Conservation (phyloP, 2,329 filamentous ascomycete genomes). For the Ophiostoma angusticollis region DNA sequence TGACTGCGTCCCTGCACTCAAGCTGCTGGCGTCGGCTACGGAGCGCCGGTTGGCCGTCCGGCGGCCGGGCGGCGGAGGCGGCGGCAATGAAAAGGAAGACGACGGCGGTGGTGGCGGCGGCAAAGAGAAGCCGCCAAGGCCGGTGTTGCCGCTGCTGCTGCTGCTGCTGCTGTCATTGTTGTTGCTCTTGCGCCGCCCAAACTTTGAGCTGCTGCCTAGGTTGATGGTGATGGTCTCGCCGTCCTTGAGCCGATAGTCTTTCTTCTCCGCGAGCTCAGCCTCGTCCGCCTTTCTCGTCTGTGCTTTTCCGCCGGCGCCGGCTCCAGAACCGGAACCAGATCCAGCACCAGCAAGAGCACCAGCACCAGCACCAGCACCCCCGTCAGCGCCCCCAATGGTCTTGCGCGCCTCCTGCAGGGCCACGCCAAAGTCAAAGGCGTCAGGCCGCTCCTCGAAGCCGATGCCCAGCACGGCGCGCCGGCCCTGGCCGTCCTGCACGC, state of each 20-base stretch:
- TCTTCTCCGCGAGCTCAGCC: conserved; percentile 41
- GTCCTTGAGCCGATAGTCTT: conserved; percentile 76
- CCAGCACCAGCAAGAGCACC: too few species aligned
- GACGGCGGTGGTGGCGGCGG: conserved; percentile 50
- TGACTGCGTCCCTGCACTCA: conserved; percentile 3
- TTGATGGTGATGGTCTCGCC: conserved; percentile 81
- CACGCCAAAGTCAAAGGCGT: conserved; percentile 77
- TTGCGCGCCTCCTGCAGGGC: conserved; percentile 66
- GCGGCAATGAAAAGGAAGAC: conserved; percentile 31
- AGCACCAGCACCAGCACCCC: conserved; percentile 16
- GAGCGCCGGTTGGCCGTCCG: conserved; percentile 19
- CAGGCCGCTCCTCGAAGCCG: conserved; percentile 75
- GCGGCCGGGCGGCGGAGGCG: conserved; percentile 49
- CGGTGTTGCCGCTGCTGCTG: conserved; percentile 12
- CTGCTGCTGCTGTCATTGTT: conserved; percentile 17
- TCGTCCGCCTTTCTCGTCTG: conserved; percentile 10
- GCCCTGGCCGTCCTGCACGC: conserved; percentile 62
- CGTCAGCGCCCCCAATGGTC: conserved; percentile 47
- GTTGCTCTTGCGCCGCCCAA: conserved; percentile 32
- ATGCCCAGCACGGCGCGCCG: conserved; percentile 70
- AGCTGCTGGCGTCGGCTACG: conserved; percentile 9
- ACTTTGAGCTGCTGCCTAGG: conserved; percentile 42
- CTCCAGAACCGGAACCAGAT: too few species aligned
- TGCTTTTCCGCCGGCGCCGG: too few species aligned
- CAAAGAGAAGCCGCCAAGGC: conserved; percentile 52